These are phyloP conservation scores for Knoxdaviesia proteae DNA, from an alignment of 2,329 filamentous ascomycete species.

Conservation along the genomic window DNA sequence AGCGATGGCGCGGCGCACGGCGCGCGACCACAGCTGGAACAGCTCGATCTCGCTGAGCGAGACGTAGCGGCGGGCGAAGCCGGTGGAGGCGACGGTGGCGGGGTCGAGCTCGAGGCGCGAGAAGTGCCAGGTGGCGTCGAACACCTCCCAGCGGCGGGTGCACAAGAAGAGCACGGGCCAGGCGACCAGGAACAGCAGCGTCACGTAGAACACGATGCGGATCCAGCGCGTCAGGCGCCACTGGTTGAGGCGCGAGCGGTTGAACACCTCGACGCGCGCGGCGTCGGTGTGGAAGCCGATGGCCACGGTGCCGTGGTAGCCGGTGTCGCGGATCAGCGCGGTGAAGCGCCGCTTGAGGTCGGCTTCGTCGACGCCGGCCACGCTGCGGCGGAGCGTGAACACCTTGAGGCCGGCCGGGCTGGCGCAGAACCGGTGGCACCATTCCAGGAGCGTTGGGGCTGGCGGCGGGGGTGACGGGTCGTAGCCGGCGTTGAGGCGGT, in stretches of 20 bases:
- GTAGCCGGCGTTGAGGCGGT: slow-evolving; percentile 20
- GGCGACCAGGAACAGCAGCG: slow-evolving; percentile 45
- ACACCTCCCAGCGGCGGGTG: slow-evolving; percentile 46
- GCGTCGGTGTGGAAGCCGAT: slow-evolving; percentile 40
- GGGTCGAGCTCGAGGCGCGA: slow-evolving; percentile 11
- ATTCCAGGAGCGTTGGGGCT: slow-evolving; percentile 18
- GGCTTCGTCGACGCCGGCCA: slow-evolving; percentile 40
- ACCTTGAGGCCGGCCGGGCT: slow-evolving; percentile 32
- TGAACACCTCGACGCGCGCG: slow-evolving; percentile 39
- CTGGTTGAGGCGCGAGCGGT: slow-evolving; percentile 35
- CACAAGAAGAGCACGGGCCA: slow-evolving; percentile 51
- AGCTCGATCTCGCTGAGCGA: slow-evolving; percentile 35
- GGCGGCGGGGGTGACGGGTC: not conserved
- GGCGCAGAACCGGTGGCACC: slow-evolving; percentile 47
- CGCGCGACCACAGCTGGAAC: slow-evolving; percentile 39
- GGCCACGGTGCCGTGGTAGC: slow-evolving; percentile 42
- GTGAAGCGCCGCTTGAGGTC: slow-evolving; percentile 29
- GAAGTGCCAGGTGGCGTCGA: slow-evolving; percentile 38
- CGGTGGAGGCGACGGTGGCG: no score
- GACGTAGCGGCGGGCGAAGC: slow-evolving; percentile 21
- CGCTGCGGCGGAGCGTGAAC: slow-evolving; percentile 27
- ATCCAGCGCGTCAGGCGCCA: slow-evolving; percentile 46
- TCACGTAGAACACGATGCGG: slow-evolving; percentile 41
- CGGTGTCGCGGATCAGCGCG: slow-evolving; percentile 37
- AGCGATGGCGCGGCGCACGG: slow-evolving; percentile 28